phyloP scores from a whole-genome alignment of 106 monocot genomes.

The Chionographis japonica region DNA sequence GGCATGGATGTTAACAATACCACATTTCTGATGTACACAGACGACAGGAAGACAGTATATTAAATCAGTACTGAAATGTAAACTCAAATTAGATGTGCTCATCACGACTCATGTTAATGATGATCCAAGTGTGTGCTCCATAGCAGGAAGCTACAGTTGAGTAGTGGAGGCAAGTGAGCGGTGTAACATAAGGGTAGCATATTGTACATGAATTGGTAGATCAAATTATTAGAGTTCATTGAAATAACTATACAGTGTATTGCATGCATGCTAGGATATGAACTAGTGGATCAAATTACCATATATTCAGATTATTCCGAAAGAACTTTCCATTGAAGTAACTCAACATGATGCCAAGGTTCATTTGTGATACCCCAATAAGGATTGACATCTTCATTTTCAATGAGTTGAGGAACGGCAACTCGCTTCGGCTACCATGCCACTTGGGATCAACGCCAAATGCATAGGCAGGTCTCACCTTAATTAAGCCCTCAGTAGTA shows the following conservation, averaged over 20 bases:
- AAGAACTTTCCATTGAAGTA: conserved; percentile 93
- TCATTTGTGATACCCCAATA: conserved; percentile 97
- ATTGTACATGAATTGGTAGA: too few relatives aligned
- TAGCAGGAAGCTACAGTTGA: too few relatives aligned
- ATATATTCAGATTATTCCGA: conserved; percentile 67
- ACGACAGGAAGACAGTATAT: too few relatives aligned
- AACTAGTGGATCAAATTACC: conserved; percentile 38
- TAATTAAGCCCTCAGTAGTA: conserved; percentile 64
- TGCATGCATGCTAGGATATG: neutral
- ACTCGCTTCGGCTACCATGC: conserved; percentile 91
- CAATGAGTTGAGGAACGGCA: conserved; percentile 95
- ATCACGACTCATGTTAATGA: neutral
- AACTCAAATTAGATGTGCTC: too few relatives aligned
- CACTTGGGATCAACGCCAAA: conserved; percentile 96
- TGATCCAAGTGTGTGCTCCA: too few relatives aligned
- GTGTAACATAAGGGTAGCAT: too few relatives aligned
- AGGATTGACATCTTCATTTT: conserved; percentile 99
- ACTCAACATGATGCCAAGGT: conserved; percentile 88
- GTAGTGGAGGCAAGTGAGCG: too few relatives aligned
- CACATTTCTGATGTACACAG: too few relatives aligned
- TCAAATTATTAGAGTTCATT: too few relatives aligned
- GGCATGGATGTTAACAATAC: too few relatives aligned
- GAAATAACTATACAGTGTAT: too few relatives aligned
- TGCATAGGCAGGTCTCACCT: conserved; percentile 70
- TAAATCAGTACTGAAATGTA: too few relatives aligned